Conservation (phyloP, 1,284 basidiomycete species). For the Grifola frondosa region DNA sequence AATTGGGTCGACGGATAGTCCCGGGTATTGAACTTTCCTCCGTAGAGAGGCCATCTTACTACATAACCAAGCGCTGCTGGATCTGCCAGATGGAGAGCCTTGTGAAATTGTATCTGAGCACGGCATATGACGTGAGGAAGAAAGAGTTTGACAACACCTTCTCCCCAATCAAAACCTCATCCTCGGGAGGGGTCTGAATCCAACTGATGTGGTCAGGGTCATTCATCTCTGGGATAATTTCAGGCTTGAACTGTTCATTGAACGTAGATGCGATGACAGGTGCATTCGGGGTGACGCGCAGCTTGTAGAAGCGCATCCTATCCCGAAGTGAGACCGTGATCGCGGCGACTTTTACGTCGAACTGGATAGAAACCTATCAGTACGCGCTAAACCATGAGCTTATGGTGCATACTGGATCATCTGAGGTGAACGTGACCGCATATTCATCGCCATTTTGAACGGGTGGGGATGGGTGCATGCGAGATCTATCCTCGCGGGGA, state of each 20-base stretch:
- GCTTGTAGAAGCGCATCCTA: slow-evolving; percentile 86
- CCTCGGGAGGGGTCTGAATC: slow-evolving; percentile 56
- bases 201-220: slow-evolving; percentile 82
- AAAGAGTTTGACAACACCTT: slow-evolving; percentile 44
- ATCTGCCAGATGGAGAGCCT: slow-evolving; percentile 76
- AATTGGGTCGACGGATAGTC: slow-evolving; percentile 74
- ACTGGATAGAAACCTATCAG: slow-evolving; percentile 37
- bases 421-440: slow-evolving; percentile 41
- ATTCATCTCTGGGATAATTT: slow-evolving; percentile 79
- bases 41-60: slow-evolving; percentile 77
- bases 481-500: slow-evolving; percentile 40
- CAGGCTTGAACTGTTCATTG: slow-evolving; percentile 74
- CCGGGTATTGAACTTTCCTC: slow-evolving; percentile 74
- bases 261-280: slow-evolving; percentile 72
- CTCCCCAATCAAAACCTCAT: slow-evolving; percentile 63
- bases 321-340: slow-evolving; percentile 76
- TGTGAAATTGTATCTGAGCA: slow-evolving; percentile 6
- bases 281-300: slow-evolving; percentile 76
- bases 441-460: slow-evolving; percentile 45
- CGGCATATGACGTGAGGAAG: slow-evolving; percentile 5
- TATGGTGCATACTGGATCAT: slow-evolving; percentile 66
- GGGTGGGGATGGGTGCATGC: slow-evolving; percentile 19
- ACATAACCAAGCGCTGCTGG: slow-evolving; percentile 66
- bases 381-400: not conserved
- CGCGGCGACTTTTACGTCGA: slow-evolving; percentile 71